A percentile compares a stretch with the other conserved stretches of the same genome.
Conservation (phyloP, 163 green algal genomes). For the Prototheca wickerhamii region DNA sequence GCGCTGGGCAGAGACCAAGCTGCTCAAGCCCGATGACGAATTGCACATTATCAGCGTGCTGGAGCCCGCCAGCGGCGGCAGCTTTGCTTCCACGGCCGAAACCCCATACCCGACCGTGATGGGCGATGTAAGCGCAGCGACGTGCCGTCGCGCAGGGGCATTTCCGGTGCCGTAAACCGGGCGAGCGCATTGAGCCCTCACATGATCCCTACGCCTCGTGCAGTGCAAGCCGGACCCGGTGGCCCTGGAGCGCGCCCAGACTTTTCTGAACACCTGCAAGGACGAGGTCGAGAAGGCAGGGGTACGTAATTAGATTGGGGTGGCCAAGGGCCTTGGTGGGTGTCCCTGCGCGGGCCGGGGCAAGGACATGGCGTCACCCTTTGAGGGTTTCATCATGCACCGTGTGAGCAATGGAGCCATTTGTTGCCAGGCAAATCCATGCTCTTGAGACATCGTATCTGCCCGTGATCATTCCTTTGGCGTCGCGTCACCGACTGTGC, state of each 20-base stretch:
- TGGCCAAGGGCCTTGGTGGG: too few species aligned
- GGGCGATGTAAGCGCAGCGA: neutral
- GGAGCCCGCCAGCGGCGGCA: conserved; percentile 11
- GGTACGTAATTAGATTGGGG: conserved; percentile 1
- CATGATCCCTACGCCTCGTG: neutral
- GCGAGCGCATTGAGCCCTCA: too few species aligned
- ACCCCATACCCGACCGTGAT: neutral
- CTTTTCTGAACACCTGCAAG: conserved; percentile 20
- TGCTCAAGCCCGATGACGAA: conserved; percentile 24
- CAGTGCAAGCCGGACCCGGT: conserved; percentile 30
- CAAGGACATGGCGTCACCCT: too few species aligned
- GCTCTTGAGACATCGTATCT: too few species aligned
- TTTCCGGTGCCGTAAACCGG: too few species aligned
- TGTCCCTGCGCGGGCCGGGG: too few species aligned
- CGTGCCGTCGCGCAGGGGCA: neutral
- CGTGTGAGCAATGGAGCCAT: too few species aligned
- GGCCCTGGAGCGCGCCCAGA: conserved; percentile 10
- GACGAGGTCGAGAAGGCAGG: conserved; percentile 1
- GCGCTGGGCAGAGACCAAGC: conserved; percentile 11
- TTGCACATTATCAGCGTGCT: conserved; percentile 27
- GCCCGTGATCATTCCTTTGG: too few species aligned
- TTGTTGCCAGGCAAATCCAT: too few species aligned
- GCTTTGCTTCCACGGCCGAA: neutral
- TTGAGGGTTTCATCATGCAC: neutral
- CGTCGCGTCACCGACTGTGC: too few species aligned